phyloP scores from a whole-genome alignment of 176 grass and related monocot species.

The Paspalum notatum region DNA sequence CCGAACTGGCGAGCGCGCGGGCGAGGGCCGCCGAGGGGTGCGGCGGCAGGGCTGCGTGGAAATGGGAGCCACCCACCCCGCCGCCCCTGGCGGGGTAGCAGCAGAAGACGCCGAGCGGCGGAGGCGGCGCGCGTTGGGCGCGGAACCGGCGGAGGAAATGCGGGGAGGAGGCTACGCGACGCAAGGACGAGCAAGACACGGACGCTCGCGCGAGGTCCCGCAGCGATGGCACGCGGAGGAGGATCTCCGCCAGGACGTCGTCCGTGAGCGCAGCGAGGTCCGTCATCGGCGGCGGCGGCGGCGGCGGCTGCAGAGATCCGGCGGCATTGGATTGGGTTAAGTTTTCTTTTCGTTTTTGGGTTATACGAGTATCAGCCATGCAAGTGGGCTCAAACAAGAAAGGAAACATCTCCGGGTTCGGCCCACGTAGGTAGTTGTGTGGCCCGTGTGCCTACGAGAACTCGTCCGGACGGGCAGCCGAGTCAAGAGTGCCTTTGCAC shows the following conservation, averaged over 20 bases:
- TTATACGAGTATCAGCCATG: too few species aligned
- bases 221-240: conserved; percentile 1
- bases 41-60: conserved; percentile 1
- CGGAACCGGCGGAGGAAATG: conserved; percentile 33
- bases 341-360: not conserved
- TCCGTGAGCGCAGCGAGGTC: conserved; percentile 11
- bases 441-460: not conserved
- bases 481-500: conserved; percentile 24
- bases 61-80: not conserved
- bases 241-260: conserved; percentile 40
- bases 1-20: conserved; percentile 2
- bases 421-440: not conserved
- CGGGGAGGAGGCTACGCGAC: conserved; percentile 32
- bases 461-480: not conserved
- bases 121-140: conserved; percentile 15
- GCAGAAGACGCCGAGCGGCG: conserved; percentile 29
- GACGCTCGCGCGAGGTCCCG: conserved; percentile 34
- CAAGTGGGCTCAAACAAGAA: too few species aligned
- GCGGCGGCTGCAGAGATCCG: conserved; percentile 17
- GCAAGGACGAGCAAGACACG: conserved; percentile 17
- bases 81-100: conserved; percentile 8
- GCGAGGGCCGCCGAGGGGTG: conserved; percentile 5
- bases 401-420: too few species aligned
- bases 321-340: not conserved
- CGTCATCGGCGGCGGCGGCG: conserved; percentile 16